Base-by-base conservation (phyloP, 2,329 filamentous ascomycete genomes). In the Dissoconium aciculare region DNA sequence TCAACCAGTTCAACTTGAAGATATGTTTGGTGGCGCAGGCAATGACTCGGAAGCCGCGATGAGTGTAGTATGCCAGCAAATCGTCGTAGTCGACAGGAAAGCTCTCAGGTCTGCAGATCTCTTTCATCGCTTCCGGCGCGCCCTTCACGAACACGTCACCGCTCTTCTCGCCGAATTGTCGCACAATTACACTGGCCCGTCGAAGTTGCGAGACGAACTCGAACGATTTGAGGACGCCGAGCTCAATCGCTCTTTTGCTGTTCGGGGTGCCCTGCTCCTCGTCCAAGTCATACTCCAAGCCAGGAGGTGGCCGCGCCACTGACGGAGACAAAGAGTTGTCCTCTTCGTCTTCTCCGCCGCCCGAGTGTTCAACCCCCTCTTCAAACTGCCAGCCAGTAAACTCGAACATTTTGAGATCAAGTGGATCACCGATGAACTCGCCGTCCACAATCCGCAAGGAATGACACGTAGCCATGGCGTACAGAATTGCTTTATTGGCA, bases 341-440 rank as follows among this genome's bases (percentile, higher is more conserved):
- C 35, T 85, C 78, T 27, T 87, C 81, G 12, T 82, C 76, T 29
- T 79, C 73, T 25, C 65, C 66, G 31, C 71, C 71, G 15, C 66
- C 69, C 5, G 42, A 39, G 14, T 65, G 67, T 43, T 85, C 75
- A 27, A 74, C 74, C 2, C 84, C 83, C 60, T 98, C 89, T 52
- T 93, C 80, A 44, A 82, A 98, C 3, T 72, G 70, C 89, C 89
- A 98, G 4, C 71, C 69, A 0, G 89, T 95, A 44, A 93, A 98
- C 41, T 93, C 78, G 51, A 98, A 98, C 89, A 98, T 98, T 53
- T 95, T 95, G 34, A 94, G 66, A 53, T 98, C 89, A 2, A 98
- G 64, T 4, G 91, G 89, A 48, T 98, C 89, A 1, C 89, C 89
- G 17, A 98, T 68, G 24, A 95, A 69, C 50, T 94, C 84, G 28